Evolutionary conservation across 352 stramenopile genomes (phyloP).

Genomic region (Pythium rishiriense): DNA sequence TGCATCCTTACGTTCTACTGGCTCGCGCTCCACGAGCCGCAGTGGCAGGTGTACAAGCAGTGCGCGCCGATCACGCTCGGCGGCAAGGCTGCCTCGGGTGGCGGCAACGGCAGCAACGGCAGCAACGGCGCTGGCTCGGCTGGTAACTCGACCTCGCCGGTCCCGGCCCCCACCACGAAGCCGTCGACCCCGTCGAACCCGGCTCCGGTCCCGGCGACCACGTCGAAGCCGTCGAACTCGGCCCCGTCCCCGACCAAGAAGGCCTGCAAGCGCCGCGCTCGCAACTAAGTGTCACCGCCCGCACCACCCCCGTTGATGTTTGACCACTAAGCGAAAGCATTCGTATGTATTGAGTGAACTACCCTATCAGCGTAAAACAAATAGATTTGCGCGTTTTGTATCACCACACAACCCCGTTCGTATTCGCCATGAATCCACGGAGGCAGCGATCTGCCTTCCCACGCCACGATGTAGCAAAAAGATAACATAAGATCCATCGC

Average conservation of each 20-base stretch:
- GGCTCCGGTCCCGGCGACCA: background rate
- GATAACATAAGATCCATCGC: too few relatives aligned
- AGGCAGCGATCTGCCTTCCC: too few relatives aligned
- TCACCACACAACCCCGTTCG: background rate
- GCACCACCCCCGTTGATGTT: background rate
- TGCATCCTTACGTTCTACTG: constrained; percentile 36
- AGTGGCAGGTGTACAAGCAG: constrained; percentile 40
- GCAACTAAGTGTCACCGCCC: constrained; percentile 1
- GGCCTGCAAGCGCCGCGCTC: constrained; percentile 12
- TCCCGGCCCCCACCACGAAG: background rate
- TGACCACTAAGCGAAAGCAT: background rate
- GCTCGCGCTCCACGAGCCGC: constrained; percentile 33
- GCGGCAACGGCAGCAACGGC: background rate
- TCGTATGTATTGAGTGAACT: constrained; percentile 2
- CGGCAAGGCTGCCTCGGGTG: constrained; percentile 4
- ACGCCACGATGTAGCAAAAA: too few relatives aligned
- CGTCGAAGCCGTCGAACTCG: background rate
- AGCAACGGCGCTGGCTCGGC: background rate
- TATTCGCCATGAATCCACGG: background rate
- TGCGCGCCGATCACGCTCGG: constrained; percentile 28
- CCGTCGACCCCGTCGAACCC: background rate
- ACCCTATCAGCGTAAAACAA: background rate
- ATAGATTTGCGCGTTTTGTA: constrained; percentile 8
- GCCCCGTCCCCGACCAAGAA: constrained; percentile 11
- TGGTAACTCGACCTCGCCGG: background rate